Base-by-base conservation (phyloP, 2,329 filamentous ascomycete genomes). In the Talaromyces rugulosus region DNA sequence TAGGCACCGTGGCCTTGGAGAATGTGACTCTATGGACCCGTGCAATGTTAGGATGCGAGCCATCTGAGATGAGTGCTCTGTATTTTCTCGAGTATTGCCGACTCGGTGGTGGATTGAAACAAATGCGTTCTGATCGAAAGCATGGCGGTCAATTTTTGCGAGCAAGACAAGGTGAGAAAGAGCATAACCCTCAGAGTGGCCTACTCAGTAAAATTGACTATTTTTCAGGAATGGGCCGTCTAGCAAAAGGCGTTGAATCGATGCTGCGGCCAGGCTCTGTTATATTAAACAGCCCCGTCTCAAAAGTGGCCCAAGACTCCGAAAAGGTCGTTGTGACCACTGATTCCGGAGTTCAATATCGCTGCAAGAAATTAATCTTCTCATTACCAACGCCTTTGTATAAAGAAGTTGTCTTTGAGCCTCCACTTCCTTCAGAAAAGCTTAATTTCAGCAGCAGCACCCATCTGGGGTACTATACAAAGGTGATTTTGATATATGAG, bases 61-160 rank as follows among this genome's bases (percentile, higher is more conserved):
- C 83, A 0, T 62, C 60, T 1, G 82, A 85, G 12, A 67, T 85
- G 4, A 81, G 78, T 6, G 83, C 83, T 0, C 68, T 83, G 1
- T 86, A 74, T 67, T 85, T 87, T 66, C 73, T 87, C 27, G 76
- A 84, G 66, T 85, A 87, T 71, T 82, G 80, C 75, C 81, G 80
- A 65, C 78, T 76, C 11, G 81, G 82, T 2, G 79, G 79, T 4
- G 84, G 85, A 0, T 71, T 86, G 2, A 62, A 82, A 62, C 73
- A 78, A 52, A 83, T 86, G 78, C 75, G 81, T 0, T 83, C 82
- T 0, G 84, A 86, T 66, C 67, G 74, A 27, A 80, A 82, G 61
- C 66, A 78, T 50, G 85, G 84, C 5, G 85, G 80, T 0, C 82
- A 86, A 65, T 78, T 83, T 65, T 73, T 86, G 7, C 77, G 83